Conservation (phyloP, 2,329 filamentous ascomycete genomes). For the Colletotrichum spaethianum region DNA sequence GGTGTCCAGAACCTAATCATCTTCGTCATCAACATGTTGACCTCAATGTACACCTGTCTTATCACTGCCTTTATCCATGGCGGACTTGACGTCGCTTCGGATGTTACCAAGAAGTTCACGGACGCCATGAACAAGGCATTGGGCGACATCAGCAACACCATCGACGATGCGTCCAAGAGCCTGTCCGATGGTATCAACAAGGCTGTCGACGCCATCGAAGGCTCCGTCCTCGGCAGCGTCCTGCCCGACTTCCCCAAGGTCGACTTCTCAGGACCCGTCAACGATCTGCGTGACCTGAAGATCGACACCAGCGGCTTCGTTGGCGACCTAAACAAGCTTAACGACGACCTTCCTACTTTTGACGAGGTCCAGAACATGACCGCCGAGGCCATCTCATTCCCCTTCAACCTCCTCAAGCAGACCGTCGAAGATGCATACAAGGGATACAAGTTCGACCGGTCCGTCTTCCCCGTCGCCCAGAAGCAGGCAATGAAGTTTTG, state of each 20-base stretch:
- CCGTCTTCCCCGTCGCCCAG: slow-evolving; percentile 84
- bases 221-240: slow-evolving; percentile 65
- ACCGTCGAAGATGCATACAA: slow-evolving; percentile 80
- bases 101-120: slow-evolving; percentile 67
- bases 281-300: slow-evolving; percentile 78
- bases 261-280: slow-evolving; percentile 75
- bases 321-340: slow-evolving; percentile 78
- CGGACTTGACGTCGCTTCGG: slow-evolving; percentile 77
- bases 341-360: slow-evolving; percentile 86
- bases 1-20: slow-evolving; percentile 89
- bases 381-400: slow-evolving; percentile 78
- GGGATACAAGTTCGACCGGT: slow-evolving; percentile 83
- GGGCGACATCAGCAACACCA: slow-evolving; percentile 68
- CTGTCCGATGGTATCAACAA: slow-evolving; percentile 64
- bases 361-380: slow-evolving; percentile 87
- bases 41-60: slow-evolving; percentile 90
- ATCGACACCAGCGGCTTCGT: slow-evolving; percentile 78
- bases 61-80: slow-evolving; percentile 87
- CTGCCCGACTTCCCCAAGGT: slow-evolving; percentile 64
- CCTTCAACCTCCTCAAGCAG: slow-evolving; percentile 84
- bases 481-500: slow-evolving; percentile 91
- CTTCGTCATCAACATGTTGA: slow-evolving; percentile 93
- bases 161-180: slow-evolving; percentile 71
- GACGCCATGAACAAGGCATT: slow-evolving; percentile 65
- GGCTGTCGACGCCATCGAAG: slow-evolving; percentile 60